Evolutionary conservation across 768 basidiomycete species (phyloP).

Genomic region (Boletus pseudo-olivaceus): DNA sequence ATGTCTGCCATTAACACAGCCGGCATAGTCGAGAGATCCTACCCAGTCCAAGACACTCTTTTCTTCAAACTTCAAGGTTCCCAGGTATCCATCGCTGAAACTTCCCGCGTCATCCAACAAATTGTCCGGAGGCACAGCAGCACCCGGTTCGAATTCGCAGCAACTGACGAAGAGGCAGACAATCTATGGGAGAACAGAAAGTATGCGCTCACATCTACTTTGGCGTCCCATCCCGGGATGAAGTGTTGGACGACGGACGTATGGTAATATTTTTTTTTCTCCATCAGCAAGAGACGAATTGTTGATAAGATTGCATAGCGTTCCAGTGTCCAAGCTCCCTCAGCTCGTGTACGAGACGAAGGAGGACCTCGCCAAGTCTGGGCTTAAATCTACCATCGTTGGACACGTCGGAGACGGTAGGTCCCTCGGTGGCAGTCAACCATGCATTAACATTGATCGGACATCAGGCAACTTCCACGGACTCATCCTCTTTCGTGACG

Average conservation of each 20-base stretch:
- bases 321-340: slow-evolving; percentile 67
- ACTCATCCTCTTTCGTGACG: slow-evolving; percentile 54
- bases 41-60: slow-evolving; percentile 72
- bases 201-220: slow-evolving; percentile 70
- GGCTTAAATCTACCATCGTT: slow-evolving; percentile 65
- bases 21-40: slow-evolving; percentile 56
- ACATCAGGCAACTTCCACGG: slow-evolving; percentile 43
- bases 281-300: not conserved
- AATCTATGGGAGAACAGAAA: slow-evolving; percentile 85
- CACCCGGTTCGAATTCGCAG: slow-evolving; percentile 65
- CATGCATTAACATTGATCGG: not conserved
- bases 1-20: slow-evolving; percentile 73
- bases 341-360: slow-evolving; percentile 76
- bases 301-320: slow-evolving; percentile 34
- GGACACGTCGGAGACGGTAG: slow-evolving; percentile 80
- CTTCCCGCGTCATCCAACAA: slow-evolving; percentile 53
- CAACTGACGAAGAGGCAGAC: slow-evolving; percentile 69
- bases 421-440: slow-evolving; percentile 27
- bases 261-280: slow-evolving; percentile 47
- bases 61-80: slow-evolving; percentile 94
- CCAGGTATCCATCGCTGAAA: slow-evolving; percentile 49
- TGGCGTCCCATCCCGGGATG: slow-evolving; percentile 59
- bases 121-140: slow-evolving; percentile 71
- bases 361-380: slow-evolving; percentile 61
- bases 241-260: slow-evolving; percentile 88